Conservation (phyloP, 495 filamentous ascomycete species). For the Letharia columbiana region DNA sequence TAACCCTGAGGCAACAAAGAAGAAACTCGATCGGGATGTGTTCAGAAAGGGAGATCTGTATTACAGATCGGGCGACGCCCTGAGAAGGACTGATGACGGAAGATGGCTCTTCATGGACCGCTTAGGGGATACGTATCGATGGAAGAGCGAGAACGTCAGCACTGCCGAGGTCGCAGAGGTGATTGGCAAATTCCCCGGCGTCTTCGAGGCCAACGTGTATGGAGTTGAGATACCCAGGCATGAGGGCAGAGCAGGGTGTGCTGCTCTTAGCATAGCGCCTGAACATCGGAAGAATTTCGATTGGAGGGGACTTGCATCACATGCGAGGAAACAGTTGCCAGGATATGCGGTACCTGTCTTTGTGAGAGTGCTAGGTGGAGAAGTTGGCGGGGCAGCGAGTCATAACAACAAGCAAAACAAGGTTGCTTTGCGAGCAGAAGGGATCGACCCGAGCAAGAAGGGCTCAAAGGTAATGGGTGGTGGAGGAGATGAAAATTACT, state of each 20-base stretch:
- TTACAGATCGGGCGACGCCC: slow-evolving; percentile 67
- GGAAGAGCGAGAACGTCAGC: slow-evolving; percentile 78
- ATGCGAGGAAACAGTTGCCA: slow-evolving; percentile 49
- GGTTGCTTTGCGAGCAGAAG: slow-evolving; percentile 60
- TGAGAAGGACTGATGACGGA: slow-evolving; percentile 56
- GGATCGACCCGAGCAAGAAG: slow-evolving; percentile 49
- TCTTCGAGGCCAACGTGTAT: slow-evolving; percentile 73
- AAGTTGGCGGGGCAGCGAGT: slow-evolving; percentile 42
- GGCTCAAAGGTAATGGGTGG: slow-evolving; percentile 43
- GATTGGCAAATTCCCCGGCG: slow-evolving; percentile 54
- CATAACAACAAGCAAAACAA: slow-evolving; percentile 87
- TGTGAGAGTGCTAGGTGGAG: slow-evolving; percentile 50
- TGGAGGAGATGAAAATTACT: slow-evolving; percentile 44
- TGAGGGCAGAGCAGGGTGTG: slow-evolving; percentile 65
- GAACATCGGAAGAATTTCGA: slow-evolving; percentile 40
- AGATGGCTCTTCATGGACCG: slow-evolving; percentile 73
- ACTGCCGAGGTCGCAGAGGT: slow-evolving; percentile 68
- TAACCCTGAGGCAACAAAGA: slow-evolving; percentile 55
- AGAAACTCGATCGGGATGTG: slow-evolving; percentile 62
- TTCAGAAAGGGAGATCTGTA: slow-evolving; percentile 68
- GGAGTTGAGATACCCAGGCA: slow-evolving; percentile 62
- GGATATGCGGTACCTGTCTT: slow-evolving; percentile 73
- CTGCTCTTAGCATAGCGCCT: slow-evolving; percentile 43
- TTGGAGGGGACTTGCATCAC: slow-evolving; percentile 44
- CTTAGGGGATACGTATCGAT: slow-evolving; percentile 72